Evolutionary conservation across 1,139 yeast genomes (phyloP), one percentile per base, ranked within the genome.

Genomic region (Meyerozyma elateridarum): DNA sequence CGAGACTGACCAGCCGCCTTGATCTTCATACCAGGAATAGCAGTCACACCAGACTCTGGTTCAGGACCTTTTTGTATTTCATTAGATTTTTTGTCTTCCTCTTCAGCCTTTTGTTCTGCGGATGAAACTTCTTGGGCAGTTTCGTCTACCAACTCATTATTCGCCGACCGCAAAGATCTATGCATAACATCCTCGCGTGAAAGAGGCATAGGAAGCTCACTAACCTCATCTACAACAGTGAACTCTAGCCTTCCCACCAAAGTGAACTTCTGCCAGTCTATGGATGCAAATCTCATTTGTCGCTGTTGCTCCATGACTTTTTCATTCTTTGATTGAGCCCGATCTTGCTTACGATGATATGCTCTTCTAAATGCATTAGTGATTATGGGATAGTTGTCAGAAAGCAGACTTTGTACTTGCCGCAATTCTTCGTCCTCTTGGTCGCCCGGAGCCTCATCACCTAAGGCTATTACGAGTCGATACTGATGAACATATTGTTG

Each of bases 241-340:
- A 88, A 82, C 33, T 71, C 75, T 8, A 87, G 65, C 2, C 80
- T 76, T 31, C 80, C 88, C 3, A 84, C 83, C 12, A 87, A 64
- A 2, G 70, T 63, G 49, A 88, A 88, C 40, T 84, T 85, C 39
- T 80, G 80, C 98, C 98, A 91, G 54, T 89, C 89, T 16, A 87
- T 80, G 19, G 82, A 74, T 0, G 93, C 89, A 56, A 70, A 85
- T 29, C 74, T 78, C 17, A 76, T 37, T 41, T 59, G 60, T 15
- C 48, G 43, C 32, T 70, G 70, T 32, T 57, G 60, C 60, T 34
- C 56, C 45, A 36, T 54, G 45, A 49, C 62, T 51, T 36, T 55
- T 45, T 54, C 48, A 11, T 37, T 39, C 20, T 51, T 38, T 35
- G 35, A 37, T 25, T 53, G 40, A 38, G 55, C 41, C 27, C 56